Percentiles rank a stretch among this genome's conserved stretches.
Conservation (phyloP, 179 eudicot species). For the Actinidia chinensis region DNA sequence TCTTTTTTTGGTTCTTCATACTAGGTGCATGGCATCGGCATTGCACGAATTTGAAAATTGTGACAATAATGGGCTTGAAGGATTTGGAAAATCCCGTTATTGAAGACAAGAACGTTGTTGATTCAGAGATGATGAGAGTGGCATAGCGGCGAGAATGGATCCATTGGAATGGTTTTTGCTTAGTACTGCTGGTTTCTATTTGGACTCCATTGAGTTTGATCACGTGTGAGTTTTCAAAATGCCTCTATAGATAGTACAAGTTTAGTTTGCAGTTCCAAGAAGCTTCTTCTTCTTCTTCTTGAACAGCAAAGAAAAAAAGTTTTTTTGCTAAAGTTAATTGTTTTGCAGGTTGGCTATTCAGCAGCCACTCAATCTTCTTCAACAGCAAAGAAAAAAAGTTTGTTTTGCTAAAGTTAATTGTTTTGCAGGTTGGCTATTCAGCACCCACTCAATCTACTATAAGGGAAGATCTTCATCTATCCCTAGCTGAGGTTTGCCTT, state of each 20-base stretch:
- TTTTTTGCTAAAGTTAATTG: too few species aligned
- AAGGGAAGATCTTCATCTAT: slow-evolving; percentile 55
- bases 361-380: slow-evolving; percentile 62
- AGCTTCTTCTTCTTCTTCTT: too few species aligned
- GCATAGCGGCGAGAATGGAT: not conserved
- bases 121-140: slow-evolving; percentile 20
- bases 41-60: slow-evolving; percentile 15
- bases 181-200: slow-evolving; percentile 52
- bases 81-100: slow-evolving; percentile 24
- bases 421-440: slow-evolving; percentile 79
- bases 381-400: too few species aligned
- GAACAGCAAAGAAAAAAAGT: too few species aligned
- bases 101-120: slow-evolving; percentile 5
- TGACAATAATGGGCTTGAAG: slow-evolving; percentile 5
- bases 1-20: too few species aligned
- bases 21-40: slow-evolving; percentile 15
- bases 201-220: slow-evolving; percentile 59
- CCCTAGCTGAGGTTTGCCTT: slow-evolving; percentile 50
- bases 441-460: slow-evolving; percentile 72
- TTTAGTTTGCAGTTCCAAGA: too few species aligned
- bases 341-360: slow-evolving; percentile 77
- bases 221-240: slow-evolving; percentile 41
- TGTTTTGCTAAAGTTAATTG: not conserved
- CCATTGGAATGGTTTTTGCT: slow-evolving; percentile 48
- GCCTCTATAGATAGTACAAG: too few species aligned